phyloP scores from a whole-genome alignment of 176 grass and related monocot species.

The Eremochloa ophiuroides region DNA sequence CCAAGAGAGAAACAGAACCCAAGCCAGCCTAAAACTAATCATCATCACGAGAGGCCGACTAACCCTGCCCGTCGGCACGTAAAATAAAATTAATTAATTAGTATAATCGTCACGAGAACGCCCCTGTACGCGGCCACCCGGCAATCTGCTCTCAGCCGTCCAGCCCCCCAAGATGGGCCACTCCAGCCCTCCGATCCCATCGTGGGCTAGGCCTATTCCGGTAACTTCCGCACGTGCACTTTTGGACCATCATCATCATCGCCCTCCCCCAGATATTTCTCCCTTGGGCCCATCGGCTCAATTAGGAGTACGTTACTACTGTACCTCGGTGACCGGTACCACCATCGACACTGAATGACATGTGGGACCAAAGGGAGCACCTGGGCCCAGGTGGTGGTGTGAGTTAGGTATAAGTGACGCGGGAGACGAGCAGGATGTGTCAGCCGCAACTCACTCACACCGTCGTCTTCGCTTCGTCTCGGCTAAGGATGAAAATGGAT shows the following conservation, averaged over 20 bases:
- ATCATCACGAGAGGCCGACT: background rate
- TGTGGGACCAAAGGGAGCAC: fast-evolving
- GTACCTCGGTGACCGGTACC: background rate
- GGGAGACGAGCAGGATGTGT: background rate
- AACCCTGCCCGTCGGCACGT: background rate
- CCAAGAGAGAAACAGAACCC: background rate
- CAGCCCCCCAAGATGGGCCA: background rate
- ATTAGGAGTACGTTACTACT: too few relatives aligned
- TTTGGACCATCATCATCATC: background rate
- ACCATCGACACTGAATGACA: background rate
- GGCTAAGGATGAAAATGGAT: too few relatives aligned
- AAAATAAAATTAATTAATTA: background rate
- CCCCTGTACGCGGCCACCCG: background rate
- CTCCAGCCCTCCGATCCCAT: background rate
- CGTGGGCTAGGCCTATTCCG: background rate
- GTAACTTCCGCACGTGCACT: background rate
- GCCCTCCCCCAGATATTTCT: slow-evolving; percentile 14
- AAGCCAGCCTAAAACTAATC: background rate
- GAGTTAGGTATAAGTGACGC: background rate
- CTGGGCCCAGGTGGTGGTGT: background rate
- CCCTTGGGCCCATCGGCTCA: background rate
- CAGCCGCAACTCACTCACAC: background rate
- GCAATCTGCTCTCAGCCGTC: background rate
- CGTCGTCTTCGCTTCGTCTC: background rate
- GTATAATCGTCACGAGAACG: background rate